A percentile compares a stretch with the other conserved stretches of the same genome.
phyloP scores from a whole-genome alignment of 1,139 yeast genomes.

The Spathaspora sp. region DNA sequence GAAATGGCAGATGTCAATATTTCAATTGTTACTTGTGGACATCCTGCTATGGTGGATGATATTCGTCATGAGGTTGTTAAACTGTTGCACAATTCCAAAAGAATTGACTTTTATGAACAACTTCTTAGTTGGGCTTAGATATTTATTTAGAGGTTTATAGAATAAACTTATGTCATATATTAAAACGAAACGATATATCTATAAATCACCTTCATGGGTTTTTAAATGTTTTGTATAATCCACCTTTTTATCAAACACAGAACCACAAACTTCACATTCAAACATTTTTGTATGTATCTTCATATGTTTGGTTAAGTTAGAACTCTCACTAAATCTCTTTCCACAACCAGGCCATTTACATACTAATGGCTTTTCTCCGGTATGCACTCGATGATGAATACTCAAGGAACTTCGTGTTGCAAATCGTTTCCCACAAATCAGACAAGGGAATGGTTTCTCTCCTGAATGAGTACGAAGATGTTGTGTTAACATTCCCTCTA shows the following conservation, averaged over 20 bases:
- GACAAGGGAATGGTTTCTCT: slow-evolving; percentile 57
- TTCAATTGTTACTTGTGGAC: slow-evolving; percentile 38
- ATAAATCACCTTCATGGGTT: slow-evolving; percentile 16
- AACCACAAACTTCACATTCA: slow-evolving; percentile 52
- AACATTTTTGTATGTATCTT: slow-evolving; percentile 57
- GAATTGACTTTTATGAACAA: slow-evolving; percentile 29
- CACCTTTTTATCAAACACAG: slow-evolving; percentile 47
- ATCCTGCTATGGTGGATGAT: slow-evolving; percentile 37
- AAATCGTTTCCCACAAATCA: slow-evolving; percentile 49
- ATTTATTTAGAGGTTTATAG: not conserved
- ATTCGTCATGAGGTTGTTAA: slow-evolving; percentile 23
- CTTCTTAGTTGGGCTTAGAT: slow-evolving; percentile 13
- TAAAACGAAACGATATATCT: not conserved
- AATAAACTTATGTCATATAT: not conserved
- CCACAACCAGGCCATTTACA: slow-evolving; percentile 83
- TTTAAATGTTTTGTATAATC: slow-evolving; percentile 41
- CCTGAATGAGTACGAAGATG: slow-evolving; percentile 90
- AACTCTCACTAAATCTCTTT: slow-evolving; percentile 83
- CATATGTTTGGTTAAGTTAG: slow-evolving; percentile 87
- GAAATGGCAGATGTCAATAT: slow-evolving; percentile 26
- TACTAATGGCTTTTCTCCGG: slow-evolving; percentile 71
- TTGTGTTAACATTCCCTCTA: slow-evolving; percentile 63
- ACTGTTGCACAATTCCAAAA: slow-evolving; percentile 16
- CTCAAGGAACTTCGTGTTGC: slow-evolving; percentile 56
- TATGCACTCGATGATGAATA: slow-evolving; percentile 54